Evolutionary conservation across 352 stramenopile species (phyloP).

Genomic region (Globisporangium spinosum): DNA sequence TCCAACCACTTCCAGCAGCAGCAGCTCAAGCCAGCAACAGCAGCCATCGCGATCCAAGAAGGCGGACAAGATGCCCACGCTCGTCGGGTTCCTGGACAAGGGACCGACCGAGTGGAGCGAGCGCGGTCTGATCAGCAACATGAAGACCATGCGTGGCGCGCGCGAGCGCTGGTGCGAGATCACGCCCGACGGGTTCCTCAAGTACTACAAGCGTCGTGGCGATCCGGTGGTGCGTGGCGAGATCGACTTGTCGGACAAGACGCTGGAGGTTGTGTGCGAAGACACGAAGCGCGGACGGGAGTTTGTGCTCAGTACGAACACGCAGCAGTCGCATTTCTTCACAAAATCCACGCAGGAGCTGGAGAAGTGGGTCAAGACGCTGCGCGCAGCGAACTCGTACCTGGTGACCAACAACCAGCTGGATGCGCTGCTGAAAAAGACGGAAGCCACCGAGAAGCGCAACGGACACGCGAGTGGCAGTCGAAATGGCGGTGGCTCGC

Average conservation of each 20-base stretch:
- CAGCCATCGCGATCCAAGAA: conserved; percentile 28
- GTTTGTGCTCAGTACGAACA: conserved; percentile 77
- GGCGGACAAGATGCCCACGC: conserved; percentile 65
- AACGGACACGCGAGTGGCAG: conserved; percentile 4
- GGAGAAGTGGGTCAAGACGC: conserved; percentile 72
- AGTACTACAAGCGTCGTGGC: conserved; percentile 87
- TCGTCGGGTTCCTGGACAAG: conserved; percentile 80
- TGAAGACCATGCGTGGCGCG: conserved; percentile 83
- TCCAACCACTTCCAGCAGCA: conserved; percentile 19
- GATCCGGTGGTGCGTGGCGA: conserved; percentile 79
- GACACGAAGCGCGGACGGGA: conserved; percentile 69
- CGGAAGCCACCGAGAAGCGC: conserved; percentile 25
- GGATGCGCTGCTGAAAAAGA: conserved; percentile 29
- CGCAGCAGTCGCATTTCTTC: conserved; percentile 87
- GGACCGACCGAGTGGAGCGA: conserved; percentile 84
- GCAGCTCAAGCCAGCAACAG: conserved; percentile 12
- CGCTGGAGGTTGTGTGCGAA: conserved; percentile 80
- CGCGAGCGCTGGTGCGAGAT: conserved; percentile 86
- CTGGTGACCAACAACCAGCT: conserved; percentile 46
- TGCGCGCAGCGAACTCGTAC: conserved; percentile 64
- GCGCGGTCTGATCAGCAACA: conserved; percentile 69
- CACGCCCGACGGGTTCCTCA: conserved; percentile 58
- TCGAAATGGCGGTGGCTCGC: conserved; percentile 15
- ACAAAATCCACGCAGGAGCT: conserved; percentile 69
- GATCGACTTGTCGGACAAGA: conserved; percentile 74